Evolutionary conservation across 805 yeast genomes (phyloP).

Genomic region (Clavispora santaluciae): DNA sequence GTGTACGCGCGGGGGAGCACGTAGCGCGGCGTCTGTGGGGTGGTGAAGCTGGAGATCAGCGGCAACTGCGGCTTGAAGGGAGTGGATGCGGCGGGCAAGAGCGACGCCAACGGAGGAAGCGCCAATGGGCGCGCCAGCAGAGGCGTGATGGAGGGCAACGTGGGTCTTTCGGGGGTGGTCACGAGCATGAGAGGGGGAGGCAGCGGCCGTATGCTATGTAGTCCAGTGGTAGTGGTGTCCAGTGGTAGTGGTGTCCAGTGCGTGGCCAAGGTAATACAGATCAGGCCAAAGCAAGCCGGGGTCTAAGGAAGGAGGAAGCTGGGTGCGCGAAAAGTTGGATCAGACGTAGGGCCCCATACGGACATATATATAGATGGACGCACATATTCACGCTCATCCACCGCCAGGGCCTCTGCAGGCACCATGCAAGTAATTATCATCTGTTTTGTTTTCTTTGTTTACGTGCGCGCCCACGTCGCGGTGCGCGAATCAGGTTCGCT

Average conservation of each 20-base stretch:
- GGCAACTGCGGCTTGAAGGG: constrained; percentile 23
- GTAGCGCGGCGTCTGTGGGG: constrained; percentile 16
- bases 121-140: constrained; percentile 6
- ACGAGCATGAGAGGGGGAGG: constrained; percentile 4
- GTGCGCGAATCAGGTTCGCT: constrained; percentile 1
- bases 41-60: constrained; percentile 20
- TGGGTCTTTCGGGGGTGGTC: constrained; percentile 32
- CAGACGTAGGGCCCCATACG: too few relatives aligned
- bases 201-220: too few relatives aligned
- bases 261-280: too few relatives aligned
- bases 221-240: too few relatives aligned
- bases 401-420: constrained; percentile 10
- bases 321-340: too few relatives aligned
- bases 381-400: neutral
- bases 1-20: constrained; percentile 7
- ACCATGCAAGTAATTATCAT: constrained; percentile 16
- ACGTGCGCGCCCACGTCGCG: constrained; percentile 4
- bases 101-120: constrained; percentile 39
- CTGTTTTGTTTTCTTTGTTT: constrained; percentile 4
- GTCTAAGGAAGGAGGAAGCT: too few relatives aligned
- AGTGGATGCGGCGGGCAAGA: constrained; percentile 17
- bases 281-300: too few relatives aligned
- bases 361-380: too few relatives aligned
- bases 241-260: too few relatives aligned
- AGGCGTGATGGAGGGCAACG: constrained; percentile 19